Evolutionary conservation across 2,329 filamentous ascomycete genomes (phyloP).

Genomic region (Verticillium tricorpus): DNA sequence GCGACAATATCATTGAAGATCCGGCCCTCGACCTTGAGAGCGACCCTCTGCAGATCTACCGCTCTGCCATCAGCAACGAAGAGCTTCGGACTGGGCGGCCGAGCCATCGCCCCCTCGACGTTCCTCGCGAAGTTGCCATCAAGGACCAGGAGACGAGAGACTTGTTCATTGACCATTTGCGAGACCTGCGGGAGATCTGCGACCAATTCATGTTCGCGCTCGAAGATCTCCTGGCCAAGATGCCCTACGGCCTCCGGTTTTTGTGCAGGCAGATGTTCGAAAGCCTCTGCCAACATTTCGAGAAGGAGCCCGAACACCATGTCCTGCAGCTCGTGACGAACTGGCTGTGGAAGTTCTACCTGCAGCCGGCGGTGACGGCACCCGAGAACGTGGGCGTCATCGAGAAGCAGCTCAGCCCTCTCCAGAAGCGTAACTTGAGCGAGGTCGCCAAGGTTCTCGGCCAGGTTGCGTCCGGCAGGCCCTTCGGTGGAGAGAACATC

Average conservation of each 20-base stretch:
- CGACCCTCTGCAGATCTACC: conserved; percentile 95
- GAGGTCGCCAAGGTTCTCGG: conserved; percentile 90
- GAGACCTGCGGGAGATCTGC: conserved; percentile 89
- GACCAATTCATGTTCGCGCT: conserved; percentile 82
- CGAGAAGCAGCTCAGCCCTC: conserved; percentile 80
- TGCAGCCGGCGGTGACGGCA: conserved; percentile 82
- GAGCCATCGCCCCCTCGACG: conserved; percentile 75
- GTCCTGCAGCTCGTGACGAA: conserved; percentile 80
- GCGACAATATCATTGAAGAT: conserved; percentile 90
- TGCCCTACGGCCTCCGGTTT: conserved; percentile 91
- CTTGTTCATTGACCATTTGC: conserved; percentile 89
- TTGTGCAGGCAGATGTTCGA: conserved; percentile 84
- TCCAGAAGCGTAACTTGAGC: conserved; percentile 87
- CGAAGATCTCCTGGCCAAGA: conserved; percentile 77
- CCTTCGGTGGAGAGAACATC: conserved; percentile 91
- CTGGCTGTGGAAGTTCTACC: conserved; percentile 93
- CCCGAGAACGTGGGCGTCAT: conserved; percentile 92
- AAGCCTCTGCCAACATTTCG: conserved; percentile 70
- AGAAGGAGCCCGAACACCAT: conserved; percentile 70
- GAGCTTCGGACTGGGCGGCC: conserved; percentile 86
- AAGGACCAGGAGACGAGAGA: conserved; percentile 88
- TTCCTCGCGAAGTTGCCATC: conserved; percentile 91
- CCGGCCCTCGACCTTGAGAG: conserved; percentile 89
- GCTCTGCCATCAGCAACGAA: conserved; percentile 93
- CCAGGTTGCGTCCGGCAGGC: conserved; percentile 81